Conservation (phyloP, 208 protist species). For the Leishmania tropica region DNA sequence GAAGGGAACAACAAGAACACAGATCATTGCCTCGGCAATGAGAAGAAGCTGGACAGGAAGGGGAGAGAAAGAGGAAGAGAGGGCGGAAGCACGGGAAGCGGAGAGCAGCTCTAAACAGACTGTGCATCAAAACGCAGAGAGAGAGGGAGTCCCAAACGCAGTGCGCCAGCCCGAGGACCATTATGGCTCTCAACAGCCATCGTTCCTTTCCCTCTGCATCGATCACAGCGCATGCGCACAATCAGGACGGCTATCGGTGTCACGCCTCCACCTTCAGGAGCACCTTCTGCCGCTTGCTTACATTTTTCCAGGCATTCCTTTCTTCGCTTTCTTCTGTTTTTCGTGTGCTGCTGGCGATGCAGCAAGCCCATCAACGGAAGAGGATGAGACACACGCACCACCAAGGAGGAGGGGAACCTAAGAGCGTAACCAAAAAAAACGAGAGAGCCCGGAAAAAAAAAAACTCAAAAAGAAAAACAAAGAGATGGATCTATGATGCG, state of each 20-base stretch:
- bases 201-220: no score
- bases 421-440: neutral
- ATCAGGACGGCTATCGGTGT: neutral
- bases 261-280: neutral
- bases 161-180: neutral
- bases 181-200: neutral
- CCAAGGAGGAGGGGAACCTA: neutral
- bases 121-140: neutral
- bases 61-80: conserved; percentile 17
- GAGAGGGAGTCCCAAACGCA: neutral
- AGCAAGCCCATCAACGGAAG: neutral
- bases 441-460: neutral
- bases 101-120: neutral
- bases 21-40: neutral
- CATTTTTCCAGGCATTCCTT: neutral
- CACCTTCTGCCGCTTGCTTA: neutral
- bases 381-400: neutral
- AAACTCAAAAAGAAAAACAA: neutral
- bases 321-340: neutral
- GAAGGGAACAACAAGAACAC: neutral
- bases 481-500: conserved; percentile 27
- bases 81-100: conserved; percentile 3
- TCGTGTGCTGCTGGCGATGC: neutral
- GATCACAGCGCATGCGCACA: neutral
- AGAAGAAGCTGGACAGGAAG: neutral